A percentile compares a stretch with the other conserved stretches of the same genome.
These are phyloP conservation scores for Purpureocillium takamizusanense DNA, from an alignment of 2,329 filamentous ascomycete genomes.

Conservation along the genomic window DNA sequence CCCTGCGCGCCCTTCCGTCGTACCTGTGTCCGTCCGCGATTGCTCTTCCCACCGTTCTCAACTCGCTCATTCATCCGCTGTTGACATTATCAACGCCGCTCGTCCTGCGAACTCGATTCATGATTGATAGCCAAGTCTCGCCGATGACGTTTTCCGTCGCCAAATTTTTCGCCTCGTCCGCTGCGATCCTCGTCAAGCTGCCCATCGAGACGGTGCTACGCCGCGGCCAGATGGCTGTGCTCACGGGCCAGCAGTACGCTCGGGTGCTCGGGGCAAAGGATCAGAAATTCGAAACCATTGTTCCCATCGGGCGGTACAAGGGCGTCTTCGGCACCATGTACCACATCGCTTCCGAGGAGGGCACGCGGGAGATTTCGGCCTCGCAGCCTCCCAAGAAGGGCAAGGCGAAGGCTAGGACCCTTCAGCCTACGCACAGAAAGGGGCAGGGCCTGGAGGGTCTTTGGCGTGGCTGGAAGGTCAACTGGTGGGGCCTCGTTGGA, in stretches of 20 bases:
- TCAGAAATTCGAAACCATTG: constrained; percentile 57
- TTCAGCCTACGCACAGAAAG: constrained; percentile 32
- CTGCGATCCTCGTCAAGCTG: constrained; percentile 77
- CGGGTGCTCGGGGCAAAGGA: constrained; percentile 35
- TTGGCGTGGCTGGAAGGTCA: constrained; percentile 68
- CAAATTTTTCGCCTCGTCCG: constrained; percentile 71
- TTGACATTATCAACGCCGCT: constrained; percentile 77
- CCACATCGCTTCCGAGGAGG: constrained; percentile 77
- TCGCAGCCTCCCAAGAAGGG: constrained; percentile 21
- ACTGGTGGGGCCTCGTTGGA: constrained; percentile 67
- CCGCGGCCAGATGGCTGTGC: constrained; percentile 72
- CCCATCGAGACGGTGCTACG: constrained; percentile 88
- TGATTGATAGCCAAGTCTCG: constrained; percentile 72
- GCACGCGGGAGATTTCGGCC: constrained; percentile 41
- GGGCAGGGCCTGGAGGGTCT: constrained; percentile 62
- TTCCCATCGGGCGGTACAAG: constrained; percentile 70
- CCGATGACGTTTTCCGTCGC: constrained; percentile 74
- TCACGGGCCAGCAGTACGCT: constrained; percentile 44
- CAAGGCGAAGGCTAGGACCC: constrained; percentile 20
- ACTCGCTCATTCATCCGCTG: constrained; percentile 75
- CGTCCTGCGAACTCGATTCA: constrained; percentile 73
- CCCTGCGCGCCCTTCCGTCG: constrained; percentile 69
- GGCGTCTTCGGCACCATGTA: constrained; percentile 92
- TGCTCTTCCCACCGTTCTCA: constrained; percentile 74
- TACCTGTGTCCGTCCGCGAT: constrained; percentile 63